These are phyloP conservation scores for Kwoniella botswanensis DNA, from an alignment of 768 basidiomycete genomes.

Conservation along the genomic window DNA sequence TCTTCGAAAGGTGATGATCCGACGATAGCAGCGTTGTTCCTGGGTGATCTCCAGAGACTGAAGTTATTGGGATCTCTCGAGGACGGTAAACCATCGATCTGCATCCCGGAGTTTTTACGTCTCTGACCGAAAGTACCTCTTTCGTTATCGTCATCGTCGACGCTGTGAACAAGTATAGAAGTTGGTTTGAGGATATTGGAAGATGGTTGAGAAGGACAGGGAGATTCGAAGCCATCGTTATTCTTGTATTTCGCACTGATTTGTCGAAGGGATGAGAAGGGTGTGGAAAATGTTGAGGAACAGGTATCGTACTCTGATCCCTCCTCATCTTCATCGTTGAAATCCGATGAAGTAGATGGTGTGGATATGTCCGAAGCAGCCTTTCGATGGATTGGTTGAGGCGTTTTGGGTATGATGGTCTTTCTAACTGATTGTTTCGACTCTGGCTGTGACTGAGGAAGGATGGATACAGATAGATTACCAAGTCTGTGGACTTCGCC, in stretches of 20 bases:
- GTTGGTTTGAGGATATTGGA: slow-evolving; percentile 10
- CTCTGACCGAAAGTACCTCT: neutral
- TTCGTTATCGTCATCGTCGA: neutral
- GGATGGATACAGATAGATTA: slow-evolving; percentile 2
- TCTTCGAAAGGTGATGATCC: neutral
- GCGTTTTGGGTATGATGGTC: slow-evolving; percentile 7
- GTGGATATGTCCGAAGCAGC: neutral
- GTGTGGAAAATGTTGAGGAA: neutral
- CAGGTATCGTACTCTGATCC: neutral
- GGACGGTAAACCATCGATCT: neutral
- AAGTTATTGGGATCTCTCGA: neutral
- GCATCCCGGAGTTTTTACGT: neutral
- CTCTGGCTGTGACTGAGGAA: neutral
- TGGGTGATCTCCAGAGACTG: slow-evolving; percentile 17
- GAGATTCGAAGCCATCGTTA: neutral
- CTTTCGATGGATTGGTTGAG: slow-evolving; percentile 1
- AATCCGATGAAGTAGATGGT: neutral
- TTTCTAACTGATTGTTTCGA: neutral
- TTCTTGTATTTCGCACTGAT: slow-evolving; percentile 3
- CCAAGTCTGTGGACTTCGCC: slow-evolving; percentile 13
- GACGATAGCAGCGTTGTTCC: neutral
- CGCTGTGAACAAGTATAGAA: neutral
- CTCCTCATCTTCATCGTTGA: neutral
- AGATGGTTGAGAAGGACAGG: slow-evolving; percentile 17
- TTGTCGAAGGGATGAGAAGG: neutral